phyloP scores from a whole-genome alignment of 1,284 basidiomycete species.

The Schizophyllum amplum region DNA sequence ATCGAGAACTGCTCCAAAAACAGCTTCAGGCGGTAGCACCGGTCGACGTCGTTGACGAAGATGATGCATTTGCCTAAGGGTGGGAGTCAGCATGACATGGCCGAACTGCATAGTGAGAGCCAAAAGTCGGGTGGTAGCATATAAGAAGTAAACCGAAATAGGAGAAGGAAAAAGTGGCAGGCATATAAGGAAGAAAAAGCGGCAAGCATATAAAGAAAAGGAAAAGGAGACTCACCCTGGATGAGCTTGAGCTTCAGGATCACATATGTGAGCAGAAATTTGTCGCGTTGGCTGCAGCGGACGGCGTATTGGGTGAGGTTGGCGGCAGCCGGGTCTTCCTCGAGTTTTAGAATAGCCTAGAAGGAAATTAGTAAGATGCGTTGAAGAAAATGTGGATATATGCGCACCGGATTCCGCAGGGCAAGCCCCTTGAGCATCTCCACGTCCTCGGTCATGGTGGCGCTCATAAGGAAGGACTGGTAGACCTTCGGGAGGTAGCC shows the following conservation, averaged over 20 bases:
- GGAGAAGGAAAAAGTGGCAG: no score
- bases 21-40: constrained; percentile 90
- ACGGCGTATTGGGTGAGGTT: constrained; percentile 85
- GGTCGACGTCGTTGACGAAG: constrained; percentile 96
- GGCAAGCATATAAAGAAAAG: no score
- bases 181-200: no score
- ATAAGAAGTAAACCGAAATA: no score
- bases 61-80: constrained; percentile 94
- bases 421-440: constrained; percentile 85
- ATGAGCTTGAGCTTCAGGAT: constrained; percentile 93
- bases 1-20: constrained; percentile 98
- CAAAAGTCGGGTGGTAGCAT: no score
- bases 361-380: constrained; percentile 18
- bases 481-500: constrained; percentile 79
- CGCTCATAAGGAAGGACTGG: constrained; percentile 96
- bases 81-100: no score
- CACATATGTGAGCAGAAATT: constrained; percentile 91
- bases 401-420: constrained; percentile 79
- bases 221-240: no score
- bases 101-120: no score
- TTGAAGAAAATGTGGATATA: constrained; percentile 16
- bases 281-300: constrained; percentile 88
- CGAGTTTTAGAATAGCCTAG: constrained; percentile 78
- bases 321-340: constrained; percentile 78
- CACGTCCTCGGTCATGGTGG: constrained; percentile 96